Evolutionary conservation across 345 rosid genomes (phyloP), one percentile per base, ranked within the genome.

Genomic region (Mercurialis annua): DNA sequence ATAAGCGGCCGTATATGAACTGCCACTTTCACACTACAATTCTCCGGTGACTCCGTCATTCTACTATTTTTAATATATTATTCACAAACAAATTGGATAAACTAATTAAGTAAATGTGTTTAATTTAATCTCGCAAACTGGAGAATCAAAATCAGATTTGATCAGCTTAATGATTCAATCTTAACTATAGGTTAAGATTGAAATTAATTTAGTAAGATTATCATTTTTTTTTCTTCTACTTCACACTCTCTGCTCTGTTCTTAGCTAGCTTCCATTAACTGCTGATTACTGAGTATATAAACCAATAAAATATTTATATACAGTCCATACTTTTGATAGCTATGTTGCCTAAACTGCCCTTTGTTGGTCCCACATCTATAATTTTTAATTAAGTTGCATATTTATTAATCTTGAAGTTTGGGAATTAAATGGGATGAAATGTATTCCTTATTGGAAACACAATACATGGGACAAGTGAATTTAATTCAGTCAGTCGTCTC

Each of bases 11-110:
- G 65, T 10, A 67, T 47, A 33, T 67, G 77, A 60, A 73, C 63
- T 18, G 77, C 77, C 51, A 73, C 77, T 42, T 73, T 67, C 23
- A 73, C 77, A 54, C 64, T 59, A 24, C 77, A 73, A 52, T 44
- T 61, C 72, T 67, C 76, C 20, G 54, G 31, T 33, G 68, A 16
- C 23, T 23, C 62, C 71, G n/a, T 59, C 30, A 33, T 38, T 12
- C n/a, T n/a, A n/a, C n/a, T n/a, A n/a, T n/a, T 31, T 23, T 11
- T 21, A 14, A 36, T 7, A 17, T 57, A 68, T 14, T 7, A 36
- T 5, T n/a, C 57, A 68, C 29, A 23, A n/a, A 50, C 4, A 44
- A 27, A 38, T 23, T 66, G 20, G 11, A 53, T 62, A 33, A 53
- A 64, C 74, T 67, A 66, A 69, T 0, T 24, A 16, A 44, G 64